A percentile compares a stretch with the other conserved stretches of the same genome.
phyloP scores from a whole-genome alignment of 2,329 filamentous ascomycete genomes.

The Xylaria sp. region DNA sequence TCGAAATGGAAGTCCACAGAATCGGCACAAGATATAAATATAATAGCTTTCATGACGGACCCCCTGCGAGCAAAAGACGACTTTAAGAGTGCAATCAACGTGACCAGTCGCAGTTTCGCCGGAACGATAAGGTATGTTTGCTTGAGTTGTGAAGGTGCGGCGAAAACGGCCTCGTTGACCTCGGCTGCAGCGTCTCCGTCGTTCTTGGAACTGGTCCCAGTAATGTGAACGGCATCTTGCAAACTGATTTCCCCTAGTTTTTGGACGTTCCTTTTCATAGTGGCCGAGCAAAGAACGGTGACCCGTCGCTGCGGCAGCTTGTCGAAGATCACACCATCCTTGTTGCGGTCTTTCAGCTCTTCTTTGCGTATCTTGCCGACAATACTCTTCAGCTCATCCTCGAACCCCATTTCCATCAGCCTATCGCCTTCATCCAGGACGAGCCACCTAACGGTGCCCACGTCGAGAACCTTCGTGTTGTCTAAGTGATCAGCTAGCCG shows the following conservation, averaged over 20 bases:
- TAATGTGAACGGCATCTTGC: slow-evolving; percentile 89
- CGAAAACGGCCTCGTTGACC: slow-evolving; percentile 70
- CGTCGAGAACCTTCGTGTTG: slow-evolving; percentile 88
- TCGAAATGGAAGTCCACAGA: slow-evolving; percentile 97
- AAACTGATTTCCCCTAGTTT: slow-evolving; percentile 93
- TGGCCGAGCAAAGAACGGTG: slow-evolving; percentile 94
- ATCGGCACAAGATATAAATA: slow-evolving; percentile 97
- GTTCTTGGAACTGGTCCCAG: slow-evolving; percentile 68
- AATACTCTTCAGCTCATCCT: slow-evolving; percentile 90
- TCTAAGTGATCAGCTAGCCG: slow-evolving; percentile 91
- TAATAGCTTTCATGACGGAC: slow-evolving; percentile 94
- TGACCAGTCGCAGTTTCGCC: slow-evolving; percentile 89
- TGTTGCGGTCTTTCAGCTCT: slow-evolving; percentile 67
- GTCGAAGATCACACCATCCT: slow-evolving; percentile 67
- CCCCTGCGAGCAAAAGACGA: slow-evolving; percentile 88
- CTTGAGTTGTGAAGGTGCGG: slow-evolving; percentile 91
- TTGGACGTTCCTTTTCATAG: slow-evolving; percentile 97
- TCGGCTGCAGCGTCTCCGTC: slow-evolving; percentile 59
- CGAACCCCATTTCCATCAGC: slow-evolving; percentile 98
- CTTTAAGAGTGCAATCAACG: slow-evolving; percentile 84
- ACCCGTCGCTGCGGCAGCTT: slow-evolving; percentile 80
- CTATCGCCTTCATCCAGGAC: slow-evolving; percentile 96
- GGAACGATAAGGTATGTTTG: slow-evolving; percentile 90
- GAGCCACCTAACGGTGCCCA: slow-evolving; percentile 91
- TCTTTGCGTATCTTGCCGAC: slow-evolving; percentile 80